Evolutionary conservation across 2,329 filamentous ascomycete genomes (phyloP).

Genomic region (Fusarium sp.): DNA sequence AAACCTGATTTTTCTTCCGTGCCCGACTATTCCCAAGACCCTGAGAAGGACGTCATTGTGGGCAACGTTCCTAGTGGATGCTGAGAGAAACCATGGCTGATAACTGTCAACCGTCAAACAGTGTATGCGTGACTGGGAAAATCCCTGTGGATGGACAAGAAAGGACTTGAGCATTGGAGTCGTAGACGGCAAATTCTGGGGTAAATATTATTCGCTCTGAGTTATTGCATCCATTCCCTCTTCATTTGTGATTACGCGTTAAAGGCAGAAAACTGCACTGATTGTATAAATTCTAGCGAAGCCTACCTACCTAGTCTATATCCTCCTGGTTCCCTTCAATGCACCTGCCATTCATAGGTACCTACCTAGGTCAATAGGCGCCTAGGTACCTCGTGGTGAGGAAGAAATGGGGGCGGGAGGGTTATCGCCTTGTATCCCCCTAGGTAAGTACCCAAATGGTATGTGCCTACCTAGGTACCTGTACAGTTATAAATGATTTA

Average conservation of each 20-base stretch:
- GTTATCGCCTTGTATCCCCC: too few relatives aligned
- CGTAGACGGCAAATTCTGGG: slow-evolving; percentile 10
- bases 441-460: too few relatives aligned
- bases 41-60: slow-evolving; percentile 27
- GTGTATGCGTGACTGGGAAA: not conserved
- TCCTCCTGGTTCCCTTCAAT: not conserved
- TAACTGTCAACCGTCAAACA: not conserved
- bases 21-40: slow-evolving; percentile 1
- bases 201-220: not conserved
- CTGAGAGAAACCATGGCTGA: slow-evolving; percentile 3
- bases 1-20: slow-evolving; percentile 37
- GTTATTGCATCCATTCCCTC: not conserved
- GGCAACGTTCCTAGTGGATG: not conserved
- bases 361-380: too few relatives aligned
- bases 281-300: not conserved
- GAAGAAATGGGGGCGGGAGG: too few relatives aligned
- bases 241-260: not conserved
- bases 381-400: too few relatives aligned
- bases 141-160: not conserved
- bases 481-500: too few relatives aligned
- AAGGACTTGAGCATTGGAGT: slow-evolving; percentile 7
- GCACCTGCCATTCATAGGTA: not conserved
- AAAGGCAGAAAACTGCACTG: not conserved
- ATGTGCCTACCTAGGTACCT: too few relatives aligned
- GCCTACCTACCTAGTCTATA: not conserved